Base-by-base conservation (phyloP, 192 early-diverging fungal species). In the Umbelopsis isabellina region DNA sequence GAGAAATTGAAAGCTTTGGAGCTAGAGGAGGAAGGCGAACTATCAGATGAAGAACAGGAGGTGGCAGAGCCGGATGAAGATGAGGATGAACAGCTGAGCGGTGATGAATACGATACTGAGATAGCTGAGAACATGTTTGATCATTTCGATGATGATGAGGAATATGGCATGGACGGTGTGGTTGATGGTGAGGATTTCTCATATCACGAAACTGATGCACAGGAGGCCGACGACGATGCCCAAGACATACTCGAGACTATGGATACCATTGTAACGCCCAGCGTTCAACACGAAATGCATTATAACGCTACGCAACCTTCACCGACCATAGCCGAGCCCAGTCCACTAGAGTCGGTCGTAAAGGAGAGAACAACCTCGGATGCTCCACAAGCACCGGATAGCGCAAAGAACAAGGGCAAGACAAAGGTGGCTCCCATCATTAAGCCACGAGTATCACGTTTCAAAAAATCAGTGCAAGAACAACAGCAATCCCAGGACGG, bases 1-100 rank as follows among this genome's bases (percentile, higher is more conserved):
- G 84, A 85, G 1, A 73, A 82, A 3, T 83, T 92, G 16, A 81
- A 84, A 22, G 82, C 88, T 53, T 79, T 91, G 13, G 92, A 95
- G 71, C 76, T 82, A 64, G 91, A 92, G 72, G 88, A 92, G 55
- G 86, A 92, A 70, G 84, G 82, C 45, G 80, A 80, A 22, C 76
- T 78, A 15, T 73, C 70, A 12, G 74, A 81, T 12, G 79, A 76
- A 41, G 80, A 84, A 58, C 76, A 80, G 33, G 72, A 80, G 27
- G 70, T 82, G 8, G 73, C 65, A 37, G 79, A 80, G 15, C 73
- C 83, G 64, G 82, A 81, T 23, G 84, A 76, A 8, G 76, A 78
- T 33, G 79, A 84, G 16, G 58, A 74, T 10, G 73, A 80, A 50
- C 75, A 76, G 27, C 77, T 85, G 25, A 79, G 84, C 27, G 27